These are phyloP conservation scores for Metschnikowia drakensbergensis DNA, from an alignment of 805 yeast genomes.

Conservation along the genomic window DNA sequence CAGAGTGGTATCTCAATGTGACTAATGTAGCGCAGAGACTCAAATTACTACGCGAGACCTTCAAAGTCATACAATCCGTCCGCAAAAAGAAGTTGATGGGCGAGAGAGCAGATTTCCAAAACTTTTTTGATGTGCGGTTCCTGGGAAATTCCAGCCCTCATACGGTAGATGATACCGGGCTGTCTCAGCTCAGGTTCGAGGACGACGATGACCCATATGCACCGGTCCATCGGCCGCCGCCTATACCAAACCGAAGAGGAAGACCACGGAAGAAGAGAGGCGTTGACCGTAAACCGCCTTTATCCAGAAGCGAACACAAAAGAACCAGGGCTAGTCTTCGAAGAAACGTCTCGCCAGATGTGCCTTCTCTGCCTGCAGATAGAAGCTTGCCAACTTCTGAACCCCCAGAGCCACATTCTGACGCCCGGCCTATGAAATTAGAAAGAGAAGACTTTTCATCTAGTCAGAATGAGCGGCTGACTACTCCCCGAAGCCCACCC, in stretches of 20 bases:
- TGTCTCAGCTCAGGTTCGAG: slow-evolving; percentile 7
- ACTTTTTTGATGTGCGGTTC: slow-evolving; percentile 9
- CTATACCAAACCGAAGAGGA: slow-evolving; percentile 15
- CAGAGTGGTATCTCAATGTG: slow-evolving; percentile 16
- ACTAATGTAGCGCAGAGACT: slow-evolving; percentile 19
- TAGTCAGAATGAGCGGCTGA: slow-evolving; percentile 3
- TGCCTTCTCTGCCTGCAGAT: slow-evolving; percentile 7
- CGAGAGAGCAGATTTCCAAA: slow-evolving; percentile 16
- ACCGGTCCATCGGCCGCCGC: neutral
- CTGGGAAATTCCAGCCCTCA: slow-evolving; percentile 13
- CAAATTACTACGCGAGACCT: slow-evolving; percentile 17
- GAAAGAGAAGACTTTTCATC: neutral
- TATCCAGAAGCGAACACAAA: slow-evolving; percentile 9
- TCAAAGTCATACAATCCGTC: slow-evolving; percentile 18
- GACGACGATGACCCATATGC: slow-evolving; percentile 12
- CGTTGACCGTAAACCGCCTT: slow-evolving; percentile 12
- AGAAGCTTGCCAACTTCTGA: neutral
- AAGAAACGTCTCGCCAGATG: slow-evolving; percentile 1
- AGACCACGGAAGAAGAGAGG: slow-evolving; percentile 16
- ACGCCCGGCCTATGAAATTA: neutral
- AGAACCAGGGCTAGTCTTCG: slow-evolving; percentile 9
- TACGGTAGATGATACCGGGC: slow-evolving; percentile 15
- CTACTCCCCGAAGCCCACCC: neutral
- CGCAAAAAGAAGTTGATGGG: slow-evolving; percentile 19
- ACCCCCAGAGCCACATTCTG: neutral